Base-by-base conservation (phyloP, 768 basidiomycete species). In the Tricholoma furcatifolium region DNA sequence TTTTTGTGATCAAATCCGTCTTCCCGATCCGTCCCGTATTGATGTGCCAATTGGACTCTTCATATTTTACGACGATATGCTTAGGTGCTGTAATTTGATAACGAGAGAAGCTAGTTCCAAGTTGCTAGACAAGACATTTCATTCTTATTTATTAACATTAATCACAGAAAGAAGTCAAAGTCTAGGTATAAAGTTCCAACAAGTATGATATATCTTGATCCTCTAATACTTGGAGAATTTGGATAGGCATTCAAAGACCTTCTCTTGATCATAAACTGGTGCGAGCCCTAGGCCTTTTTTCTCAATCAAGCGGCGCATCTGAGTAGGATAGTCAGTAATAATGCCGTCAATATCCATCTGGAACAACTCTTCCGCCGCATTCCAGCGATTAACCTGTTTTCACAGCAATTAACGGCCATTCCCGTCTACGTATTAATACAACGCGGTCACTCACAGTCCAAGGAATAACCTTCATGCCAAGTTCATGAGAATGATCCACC, bases 311-410 rank as follows among this genome's bases (percentile, higher is more conserved):
- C 83, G 70, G 35, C 85, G 79, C 43, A 90, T 68, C 20, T 77
- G 68, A 40, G 73, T 67, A 3, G 90, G 87, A 64, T 83, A 88
- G 63, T 92, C 89, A 4, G 88, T 83, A 60, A 92, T 91, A 51
- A 92, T 80, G 0, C 88, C 90, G 64, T 91, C 89, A 0, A 82
- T 83, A 3, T 81, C 80, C 72, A 77, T 79, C 14, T 74, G 74
- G 31, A 84, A 50, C 38, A 91, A 63, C 56, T 83, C 74, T n/a
- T 87, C 81, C 2, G 80, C 77, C 34, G 82, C 70, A 59, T 80
- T 83, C 51, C 87, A 69, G 17, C 74, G 70, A 62, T 91, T 82
- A 53, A 86, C 76, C 86, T 88, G 61, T 6, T 54, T 27, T 27
- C 27, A 12, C 49, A 43, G 35, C 9, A 46, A 10, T 45, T 41